phyloP scores from a whole-genome alignment of 164 flowering plant genomes.

The Echeveria elegans region DNA sequence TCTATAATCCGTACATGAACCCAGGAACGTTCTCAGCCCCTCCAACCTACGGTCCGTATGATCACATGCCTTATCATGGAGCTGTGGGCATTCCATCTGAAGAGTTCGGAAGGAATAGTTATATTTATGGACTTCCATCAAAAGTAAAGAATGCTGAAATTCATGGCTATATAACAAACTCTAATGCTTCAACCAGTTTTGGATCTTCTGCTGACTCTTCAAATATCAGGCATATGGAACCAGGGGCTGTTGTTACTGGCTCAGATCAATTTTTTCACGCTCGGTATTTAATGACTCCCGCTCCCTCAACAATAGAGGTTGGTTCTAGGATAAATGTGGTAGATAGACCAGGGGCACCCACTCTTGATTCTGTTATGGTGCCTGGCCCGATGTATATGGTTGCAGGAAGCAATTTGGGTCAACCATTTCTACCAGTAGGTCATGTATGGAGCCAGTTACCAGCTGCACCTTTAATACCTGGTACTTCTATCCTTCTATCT shows the following conservation, averaged over 20 bases:
- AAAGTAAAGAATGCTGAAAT: constrained; percentile 63
- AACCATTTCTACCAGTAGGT: constrained; percentile 6
- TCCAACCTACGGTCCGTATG: constrained; percentile 40
- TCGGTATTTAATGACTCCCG: neutral
- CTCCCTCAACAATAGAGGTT: constrained; percentile 4
- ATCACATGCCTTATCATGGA: constrained; percentile 38
- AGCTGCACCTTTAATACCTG: constrained; percentile 5
- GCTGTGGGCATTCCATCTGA: constrained; percentile 28
- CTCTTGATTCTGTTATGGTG: neutral
- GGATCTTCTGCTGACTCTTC: constrained; percentile 37
- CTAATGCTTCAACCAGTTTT: constrained; percentile 38
- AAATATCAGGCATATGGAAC: constrained; percentile 33
- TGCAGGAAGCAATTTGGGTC: constrained; percentile 7
- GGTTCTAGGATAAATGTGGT: constrained; percentile 6
- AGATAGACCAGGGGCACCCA: neutral
- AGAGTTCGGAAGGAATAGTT: constrained; percentile 39
- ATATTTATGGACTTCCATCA: constrained; percentile 40
- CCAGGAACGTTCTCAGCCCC: constrained; percentile 41
- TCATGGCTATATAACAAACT: constrained; percentile 26
- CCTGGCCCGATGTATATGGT: constrained; percentile 4
- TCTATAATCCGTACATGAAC: constrained; percentile 37
- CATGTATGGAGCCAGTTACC: constrained; percentile 2
- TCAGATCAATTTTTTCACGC: neutral
- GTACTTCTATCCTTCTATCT: constrained; percentile 1
- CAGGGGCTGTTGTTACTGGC: constrained; percentile 15